Percentiles rank a stretch among this genome's conserved stretches.
phyloP scores from a whole-genome alignment of 306 rosid genomes.

The Sphenostylis stenocarpa region DNA sequence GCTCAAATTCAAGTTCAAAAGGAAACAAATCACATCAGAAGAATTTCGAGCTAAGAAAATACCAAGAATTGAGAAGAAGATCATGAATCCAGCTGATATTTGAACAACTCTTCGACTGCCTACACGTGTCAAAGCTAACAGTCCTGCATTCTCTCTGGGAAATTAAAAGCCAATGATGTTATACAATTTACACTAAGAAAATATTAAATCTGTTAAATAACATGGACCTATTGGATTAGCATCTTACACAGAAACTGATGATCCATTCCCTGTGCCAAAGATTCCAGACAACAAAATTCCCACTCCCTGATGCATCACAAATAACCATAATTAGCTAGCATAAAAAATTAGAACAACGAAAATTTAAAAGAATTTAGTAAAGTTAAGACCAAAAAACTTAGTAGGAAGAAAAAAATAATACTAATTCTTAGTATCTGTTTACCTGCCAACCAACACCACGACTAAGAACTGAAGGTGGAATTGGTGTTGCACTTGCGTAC shows the following conservation, averaged over 20 bases:
- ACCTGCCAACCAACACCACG: conserved; percentile 99
- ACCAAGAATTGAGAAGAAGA: conserved; percentile 95
- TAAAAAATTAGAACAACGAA: neutral
- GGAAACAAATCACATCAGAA: neutral
- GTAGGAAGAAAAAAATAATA: neutral
- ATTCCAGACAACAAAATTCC: conserved; percentile 86
- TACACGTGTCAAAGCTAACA: conserved; percentile 88
- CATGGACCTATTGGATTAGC: conserved; percentile 27
- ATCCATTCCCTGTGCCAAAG: conserved; percentile 90
- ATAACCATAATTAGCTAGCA: neutral
- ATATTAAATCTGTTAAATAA: conserved; percentile 7
- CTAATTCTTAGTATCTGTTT: conserved; percentile 6
- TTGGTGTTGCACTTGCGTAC: conserved; percentile 90
- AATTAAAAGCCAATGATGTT: conserved; percentile 11
- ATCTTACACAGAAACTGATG: conserved; percentile 90
- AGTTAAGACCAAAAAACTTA: neutral
- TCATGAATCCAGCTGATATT: conserved; percentile 94
- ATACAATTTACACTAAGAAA: neutral
- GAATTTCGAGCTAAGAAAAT: neutral
- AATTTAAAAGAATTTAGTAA: neutral
- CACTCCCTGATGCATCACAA: conserved; percentile 66
- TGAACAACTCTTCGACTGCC: conserved; percentile 98
- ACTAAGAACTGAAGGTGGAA: conserved; percentile 91
- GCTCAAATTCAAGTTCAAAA: conserved; percentile 18
- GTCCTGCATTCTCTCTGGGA: conserved; percentile 85